Conservation (phyloP, 352 stramenopile genomes). For the Phytopythium mirpurense region DNA sequence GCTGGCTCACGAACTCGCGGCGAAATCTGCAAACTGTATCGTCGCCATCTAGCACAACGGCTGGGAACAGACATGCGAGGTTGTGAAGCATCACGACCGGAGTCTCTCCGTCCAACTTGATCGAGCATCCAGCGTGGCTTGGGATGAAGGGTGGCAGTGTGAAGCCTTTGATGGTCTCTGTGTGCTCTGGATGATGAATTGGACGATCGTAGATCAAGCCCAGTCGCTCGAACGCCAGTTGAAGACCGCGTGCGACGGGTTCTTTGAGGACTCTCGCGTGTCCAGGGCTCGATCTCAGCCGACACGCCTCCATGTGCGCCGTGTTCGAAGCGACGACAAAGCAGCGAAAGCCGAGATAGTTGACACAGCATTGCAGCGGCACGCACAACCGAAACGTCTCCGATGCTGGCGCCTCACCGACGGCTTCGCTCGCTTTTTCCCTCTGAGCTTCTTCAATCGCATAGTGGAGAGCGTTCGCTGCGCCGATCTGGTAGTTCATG, state of each 20-base stretch:
- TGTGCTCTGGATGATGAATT: neutral
- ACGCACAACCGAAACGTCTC: constrained; percentile 14
- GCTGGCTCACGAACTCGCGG: constrained; percentile 43
- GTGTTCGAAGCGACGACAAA: constrained; percentile 35
- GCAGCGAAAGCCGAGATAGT: constrained; percentile 52
- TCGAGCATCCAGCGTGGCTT: constrained; percentile 11
- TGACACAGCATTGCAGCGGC: constrained; percentile 52
- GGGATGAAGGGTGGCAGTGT: constrained; percentile 17
- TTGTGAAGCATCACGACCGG: constrained; percentile 18
- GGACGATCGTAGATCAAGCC: neutral
- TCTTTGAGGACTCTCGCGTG: neutral
- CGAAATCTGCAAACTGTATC: too few species aligned
- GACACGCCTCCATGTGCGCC: constrained; percentile 5
- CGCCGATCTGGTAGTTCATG: constrained; percentile 47
- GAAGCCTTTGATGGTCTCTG: neutral
- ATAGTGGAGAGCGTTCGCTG: constrained; percentile 25
- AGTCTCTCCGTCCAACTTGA: constrained; percentile 5
- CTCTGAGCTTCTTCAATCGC: constrained; percentile 15
- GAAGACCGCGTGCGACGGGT: neutral
- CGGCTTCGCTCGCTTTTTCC: neutral
- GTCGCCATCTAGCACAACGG: constrained; percentile 23
- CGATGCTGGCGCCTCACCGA: neutral
- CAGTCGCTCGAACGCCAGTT: neutral
- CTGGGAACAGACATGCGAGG: constrained; percentile 28
- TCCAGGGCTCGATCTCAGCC: neutral